These are phyloP conservation scores for Henningerozyma blattae DNA, from an alignment of 805 yeast genomes.

Conservation along the genomic window DNA sequence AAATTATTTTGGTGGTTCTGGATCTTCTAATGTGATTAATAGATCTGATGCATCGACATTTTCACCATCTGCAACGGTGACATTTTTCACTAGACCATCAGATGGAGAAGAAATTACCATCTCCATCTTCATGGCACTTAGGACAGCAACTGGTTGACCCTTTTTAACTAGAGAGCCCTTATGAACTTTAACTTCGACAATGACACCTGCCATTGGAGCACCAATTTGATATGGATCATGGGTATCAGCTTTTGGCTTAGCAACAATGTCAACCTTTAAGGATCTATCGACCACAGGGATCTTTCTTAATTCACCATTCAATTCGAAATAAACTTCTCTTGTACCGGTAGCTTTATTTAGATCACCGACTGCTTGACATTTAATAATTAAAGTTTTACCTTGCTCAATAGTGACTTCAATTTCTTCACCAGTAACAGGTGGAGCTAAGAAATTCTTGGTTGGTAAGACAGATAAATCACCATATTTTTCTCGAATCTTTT, in stretches of 20 bases:
- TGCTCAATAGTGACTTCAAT: conserved; percentile 80
- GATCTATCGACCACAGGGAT: conserved; percentile 83
- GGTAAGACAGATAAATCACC: conserved; percentile 94
- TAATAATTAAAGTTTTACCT: conserved; percentile 89
- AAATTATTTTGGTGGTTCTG: conserved; percentile 6
- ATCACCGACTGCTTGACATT: conserved; percentile 87
- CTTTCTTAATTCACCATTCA: conserved; percentile 97
- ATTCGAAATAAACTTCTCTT: conserved; percentile 94
- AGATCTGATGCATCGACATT: conserved; percentile 92
- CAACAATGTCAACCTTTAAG: conserved; percentile 71
- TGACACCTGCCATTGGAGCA: conserved; percentile 99
- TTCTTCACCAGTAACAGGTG: conserved; percentile 82
- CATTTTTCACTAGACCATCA: conserved; percentile 70
- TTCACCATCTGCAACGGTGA: conserved; percentile 79
- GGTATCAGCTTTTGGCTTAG: conserved; percentile 84
- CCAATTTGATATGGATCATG: conserved; percentile 87
- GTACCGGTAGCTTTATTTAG: conserved; percentile 73
- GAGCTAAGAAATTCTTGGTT: conserved; percentile 79
- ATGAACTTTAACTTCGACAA: conserved; percentile 87
- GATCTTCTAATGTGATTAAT: conserved; percentile 43
- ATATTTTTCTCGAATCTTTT: conserved; percentile 57
- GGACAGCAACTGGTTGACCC: conserved; percentile 90
- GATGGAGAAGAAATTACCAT: conserved; percentile 94
- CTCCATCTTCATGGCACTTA: conserved; percentile 99
- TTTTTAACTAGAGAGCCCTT: conserved; percentile 82